Base-by-base conservation (phyloP, 2,329 filamentous ascomycete genomes). In the Colletotrichum liriopes region DNA sequence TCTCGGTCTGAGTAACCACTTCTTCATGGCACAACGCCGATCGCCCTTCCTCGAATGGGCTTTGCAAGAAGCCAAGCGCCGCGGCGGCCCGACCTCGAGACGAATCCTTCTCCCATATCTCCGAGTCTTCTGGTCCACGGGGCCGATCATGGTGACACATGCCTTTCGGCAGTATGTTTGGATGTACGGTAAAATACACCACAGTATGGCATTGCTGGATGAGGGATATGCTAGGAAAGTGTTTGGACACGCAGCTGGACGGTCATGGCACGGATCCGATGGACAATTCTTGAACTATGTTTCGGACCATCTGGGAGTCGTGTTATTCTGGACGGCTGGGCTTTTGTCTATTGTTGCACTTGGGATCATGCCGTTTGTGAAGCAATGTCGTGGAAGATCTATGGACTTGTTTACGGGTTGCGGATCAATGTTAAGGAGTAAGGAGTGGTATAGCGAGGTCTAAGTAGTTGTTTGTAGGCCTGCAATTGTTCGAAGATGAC, bases 41-140 rank as follows among this genome's bases (percentile, higher is more conserved):
- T 74, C 76, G 1, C 54, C 71, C 20, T 75, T 78, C 9, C 64
- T 78, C 1, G 61, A 67, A n/a, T 76, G 73, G 74, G 62, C 74
- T 3, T 67, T 77, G 2, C 65, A 71, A 51, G 76, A 77, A 37
- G 75, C 75, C 9, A 76, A 77, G 29, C 73, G 75, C 12, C 72
- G 76, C 43, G 74, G 71, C 5, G 72, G 65, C 6, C 12, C 73
- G 7, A 41, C 52, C 2, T 71, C 75, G 12, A 65, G 49, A 2
- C 65, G 71, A 0, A 74, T 77, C 29, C 62, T 74, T 5, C 73
- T 78, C 3, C 77, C 77, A 0, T 78, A 78, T n/a, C 65, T 78
- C 7, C 70, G 65, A 18, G 76, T 78, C 0, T 77, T 78, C 51
- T 78, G 77, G 77, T 76, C 76, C 5, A 78, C 77, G 6, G 77